Percentiles rank a stretch among this genome's conserved stretches.
phyloP scores from a whole-genome alignment of 2,329 filamentous ascomycete genomes.

The Colletotrichum godetiae region DNA sequence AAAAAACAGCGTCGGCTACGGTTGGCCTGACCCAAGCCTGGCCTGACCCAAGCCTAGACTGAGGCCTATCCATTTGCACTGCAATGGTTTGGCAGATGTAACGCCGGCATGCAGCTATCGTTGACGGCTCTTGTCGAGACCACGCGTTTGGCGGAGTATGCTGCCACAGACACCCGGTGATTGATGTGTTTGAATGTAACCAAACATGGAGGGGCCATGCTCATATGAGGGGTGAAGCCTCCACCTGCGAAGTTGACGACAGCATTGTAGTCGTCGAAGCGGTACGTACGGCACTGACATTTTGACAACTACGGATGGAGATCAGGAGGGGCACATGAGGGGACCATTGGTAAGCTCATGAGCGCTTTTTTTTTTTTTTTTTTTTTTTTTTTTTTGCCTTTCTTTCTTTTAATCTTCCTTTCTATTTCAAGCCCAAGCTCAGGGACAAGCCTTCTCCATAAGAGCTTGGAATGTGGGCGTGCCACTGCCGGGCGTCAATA shows the following conservation, averaged over 20 bases:
- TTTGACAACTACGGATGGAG: constrained; percentile 5
- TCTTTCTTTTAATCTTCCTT: neutral
- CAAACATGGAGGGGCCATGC: constrained; percentile 9
- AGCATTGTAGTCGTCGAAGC: neutral
- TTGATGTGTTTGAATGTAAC: constrained; percentile 20
- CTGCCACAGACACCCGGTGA: neutral
- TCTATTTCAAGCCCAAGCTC: neutral
- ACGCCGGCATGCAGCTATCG: constrained; percentile 20
- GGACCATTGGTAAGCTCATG: constrained; percentile 1
- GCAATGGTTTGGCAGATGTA: constrained; percentile 9
- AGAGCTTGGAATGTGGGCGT: constrained; percentile 20
- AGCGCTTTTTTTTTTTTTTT: neutral
- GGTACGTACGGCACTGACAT: constrained; percentile 1
- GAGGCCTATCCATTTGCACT: neutral
- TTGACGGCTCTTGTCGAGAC: constrained; percentile 8
- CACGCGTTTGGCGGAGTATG: constrained; percentile 3
- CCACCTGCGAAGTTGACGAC: constrained; percentile 8
- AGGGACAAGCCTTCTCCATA: constrained; percentile 20
- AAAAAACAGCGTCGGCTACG: neutral
- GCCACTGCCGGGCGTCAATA: neutral
- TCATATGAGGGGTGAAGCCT: constrained; percentile 9
- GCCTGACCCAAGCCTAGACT: neutral
- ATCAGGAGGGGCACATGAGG: neutral
- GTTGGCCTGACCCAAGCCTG: neutral
- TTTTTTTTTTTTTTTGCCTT: neutral